Conservation (phyloP, 441 rosid species). For the Theobroma grandiflorum region DNA sequence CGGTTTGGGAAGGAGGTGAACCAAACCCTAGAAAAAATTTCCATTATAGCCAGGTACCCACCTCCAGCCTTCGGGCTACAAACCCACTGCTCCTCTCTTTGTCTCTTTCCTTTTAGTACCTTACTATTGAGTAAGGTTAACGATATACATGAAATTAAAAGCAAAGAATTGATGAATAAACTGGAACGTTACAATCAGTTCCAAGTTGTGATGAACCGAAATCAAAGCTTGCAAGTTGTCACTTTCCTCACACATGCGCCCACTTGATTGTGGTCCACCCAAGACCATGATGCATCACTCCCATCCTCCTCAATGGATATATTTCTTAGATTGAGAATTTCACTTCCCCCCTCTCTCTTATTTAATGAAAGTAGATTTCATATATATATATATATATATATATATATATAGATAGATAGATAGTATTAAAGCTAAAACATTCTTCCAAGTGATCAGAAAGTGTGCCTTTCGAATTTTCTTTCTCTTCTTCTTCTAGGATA, state of each 20-base stretch:
- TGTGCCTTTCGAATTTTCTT: not conserved
- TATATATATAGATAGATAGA: not conserved
- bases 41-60: no score
- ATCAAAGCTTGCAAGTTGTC: slow-evolving; percentile 17
- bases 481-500: not conserved
- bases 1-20: not conserved
- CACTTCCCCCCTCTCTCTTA: slow-evolving; percentile 2
- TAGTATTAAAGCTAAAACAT: not conserved
- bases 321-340: not conserved
- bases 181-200: slow-evolving; percentile 7
- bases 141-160: slow-evolving; percentile 8
- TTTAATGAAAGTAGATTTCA: slow-evolving; percentile 15
- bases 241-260: slow-evolving; percentile 25
- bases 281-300: not conserved
- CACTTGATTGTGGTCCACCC: slow-evolving; percentile 30
- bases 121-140: not conserved
- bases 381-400: not conserved
- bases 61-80: not conserved
- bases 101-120: not conserved
- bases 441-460: not conserved
- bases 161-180: not conserved
- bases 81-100: not conserved
- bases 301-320: not conserved
- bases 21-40: not conserved
- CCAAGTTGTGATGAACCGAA: slow-evolving; percentile 17